Conservation (phyloP, 169 alveolate species). For the Cryptosporidium ubiquitum region DNA sequence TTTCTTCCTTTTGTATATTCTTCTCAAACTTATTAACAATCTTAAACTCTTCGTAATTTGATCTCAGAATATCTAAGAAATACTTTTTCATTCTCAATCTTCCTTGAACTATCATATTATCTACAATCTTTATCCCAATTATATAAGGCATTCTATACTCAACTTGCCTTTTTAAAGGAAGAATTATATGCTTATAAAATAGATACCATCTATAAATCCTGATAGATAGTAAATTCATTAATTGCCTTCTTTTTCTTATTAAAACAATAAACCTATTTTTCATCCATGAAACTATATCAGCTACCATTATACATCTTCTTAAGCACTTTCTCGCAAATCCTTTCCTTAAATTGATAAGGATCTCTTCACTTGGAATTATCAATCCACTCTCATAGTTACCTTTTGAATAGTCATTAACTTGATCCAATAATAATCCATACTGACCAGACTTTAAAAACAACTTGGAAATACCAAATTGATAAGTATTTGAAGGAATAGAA, state of each 20-base stretch:
- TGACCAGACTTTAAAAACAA: conserved; percentile 69
- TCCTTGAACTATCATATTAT: not conserved
- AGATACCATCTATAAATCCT: conserved; percentile 61
- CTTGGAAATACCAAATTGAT: conserved; percentile 71
- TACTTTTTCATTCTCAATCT: not conserved
- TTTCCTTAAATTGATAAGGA: conserved; percentile 14
- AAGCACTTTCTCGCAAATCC: conserved; percentile 35
- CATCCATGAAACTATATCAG: conserved; percentile 48
- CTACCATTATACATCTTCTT: conserved; percentile 47
- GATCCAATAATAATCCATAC: conserved; percentile 62
- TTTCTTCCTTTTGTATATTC: not conserved
- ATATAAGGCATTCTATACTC: conserved; percentile 60
- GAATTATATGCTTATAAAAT: conserved; percentile 31
- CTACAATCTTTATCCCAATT: conserved; percentile 9
- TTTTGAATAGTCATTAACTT: conserved; percentile 44
- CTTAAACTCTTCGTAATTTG: not conserved
- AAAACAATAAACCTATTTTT: conserved; percentile 39
- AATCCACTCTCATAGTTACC: conserved; percentile 40
- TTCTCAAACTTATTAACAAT: not conserved
- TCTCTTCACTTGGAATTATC: conserved; percentile 17
- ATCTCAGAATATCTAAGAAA: not conserved
- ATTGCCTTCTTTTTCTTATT: conserved; percentile 32
- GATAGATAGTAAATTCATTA: conserved; percentile 9
- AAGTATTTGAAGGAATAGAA: conserved; percentile 42
- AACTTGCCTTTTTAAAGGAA: conserved; percentile 38